Evolutionary conservation across 257 asterid species (phyloP).

Genomic region (Nemophila menziesii): DNA sequence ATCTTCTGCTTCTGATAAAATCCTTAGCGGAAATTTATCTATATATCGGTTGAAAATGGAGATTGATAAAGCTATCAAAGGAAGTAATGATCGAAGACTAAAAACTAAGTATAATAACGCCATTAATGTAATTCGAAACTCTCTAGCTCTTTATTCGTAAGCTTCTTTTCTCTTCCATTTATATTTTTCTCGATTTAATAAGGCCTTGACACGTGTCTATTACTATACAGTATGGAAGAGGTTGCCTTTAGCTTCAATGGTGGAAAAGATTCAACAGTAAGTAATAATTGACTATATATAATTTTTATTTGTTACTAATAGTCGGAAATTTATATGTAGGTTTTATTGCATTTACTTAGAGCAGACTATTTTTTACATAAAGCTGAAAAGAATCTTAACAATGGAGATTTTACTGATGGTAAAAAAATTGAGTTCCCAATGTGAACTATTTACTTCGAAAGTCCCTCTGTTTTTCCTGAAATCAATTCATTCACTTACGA

Average conservation of each 20-base stretch:
- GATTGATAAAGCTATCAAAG: constrained; percentile 68
- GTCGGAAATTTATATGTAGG: constrained; percentile 31
- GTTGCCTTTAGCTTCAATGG: constrained; percentile 92
- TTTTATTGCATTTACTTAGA: constrained; percentile 78
- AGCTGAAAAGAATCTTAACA: constrained; percentile 20
- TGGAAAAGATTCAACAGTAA: constrained; percentile 91
- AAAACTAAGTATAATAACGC: constrained; percentile 83
- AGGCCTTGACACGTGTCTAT: neutral
- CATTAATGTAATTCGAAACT: constrained; percentile 68
- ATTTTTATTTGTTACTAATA: neutral
- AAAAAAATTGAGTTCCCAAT: constrained; percentile 49
- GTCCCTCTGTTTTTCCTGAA: constrained; percentile 76
- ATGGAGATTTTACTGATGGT: constrained; percentile 28
- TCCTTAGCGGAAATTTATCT: too few species aligned
- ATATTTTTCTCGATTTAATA: neutral
- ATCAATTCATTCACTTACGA: constrained; percentile 88
- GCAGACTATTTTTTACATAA: constrained; percentile 70
- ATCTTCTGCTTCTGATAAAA: too few species aligned
- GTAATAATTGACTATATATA: constrained; percentile 13
- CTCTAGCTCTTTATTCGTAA: constrained; percentile 80
- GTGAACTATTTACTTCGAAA: constrained; percentile 80
- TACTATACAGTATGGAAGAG: constrained; percentile 51
- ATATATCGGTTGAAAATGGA: constrained; percentile 39
- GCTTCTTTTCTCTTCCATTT: constrained; percentile 14
- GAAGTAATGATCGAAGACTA: constrained; percentile 62